These are phyloP conservation scores for Westerdykella ornata DNA, from an alignment of 2,329 filamentous ascomycete species.

Conservation along the genomic window DNA sequence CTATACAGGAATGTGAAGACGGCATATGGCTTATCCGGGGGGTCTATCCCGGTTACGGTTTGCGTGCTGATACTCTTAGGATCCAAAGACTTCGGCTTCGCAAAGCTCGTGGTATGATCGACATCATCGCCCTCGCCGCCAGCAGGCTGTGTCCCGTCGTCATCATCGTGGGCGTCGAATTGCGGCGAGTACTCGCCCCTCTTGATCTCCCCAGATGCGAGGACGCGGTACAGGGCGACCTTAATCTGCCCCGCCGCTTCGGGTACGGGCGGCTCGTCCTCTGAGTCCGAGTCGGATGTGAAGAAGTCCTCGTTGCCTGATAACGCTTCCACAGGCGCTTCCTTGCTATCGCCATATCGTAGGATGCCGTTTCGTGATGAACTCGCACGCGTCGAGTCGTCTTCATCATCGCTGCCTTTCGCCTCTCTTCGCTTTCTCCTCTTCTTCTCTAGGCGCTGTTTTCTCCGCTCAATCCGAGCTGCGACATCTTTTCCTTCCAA, in stretches of 20 bases:
- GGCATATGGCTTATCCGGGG: slow-evolving; percentile 91
- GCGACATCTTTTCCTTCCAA: slow-evolving; percentile 88
- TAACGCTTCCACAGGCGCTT: slow-evolving; percentile 64
- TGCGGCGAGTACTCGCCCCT: slow-evolving; percentile 96
- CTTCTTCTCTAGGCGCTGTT: slow-evolving; percentile 71
- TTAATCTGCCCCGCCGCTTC: slow-evolving; percentile 98
- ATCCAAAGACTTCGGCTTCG: slow-evolving; percentile 90
- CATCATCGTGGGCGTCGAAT: slow-evolving; percentile 93
- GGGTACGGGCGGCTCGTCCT: slow-evolving; percentile 77
- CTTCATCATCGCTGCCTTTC: slow-evolving; percentile 41
- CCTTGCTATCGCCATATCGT: slow-evolving; percentile 71
- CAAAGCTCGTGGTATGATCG: slow-evolving; percentile 96
- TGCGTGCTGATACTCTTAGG: slow-evolving; percentile 97
- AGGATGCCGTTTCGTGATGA: slow-evolving; percentile 53
- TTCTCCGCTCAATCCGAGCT: slow-evolving; percentile 62
- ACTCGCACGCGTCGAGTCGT: slow-evolving; percentile 37
- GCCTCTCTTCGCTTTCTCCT: slow-evolving; percentile 66
- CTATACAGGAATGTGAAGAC: slow-evolving; percentile 97
- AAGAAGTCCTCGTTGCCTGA: slow-evolving; percentile 62
- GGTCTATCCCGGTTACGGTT: slow-evolving; percentile 97
- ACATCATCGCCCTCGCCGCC: slow-evolving; percentile 67
- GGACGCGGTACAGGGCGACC: slow-evolving; percentile 88
- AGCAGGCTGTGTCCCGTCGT: slow-evolving; percentile 55
- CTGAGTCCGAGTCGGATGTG: slow-evolving; percentile 60
- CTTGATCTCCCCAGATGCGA: slow-evolving; percentile 95